Evolutionary conservation across 2,329 filamentous ascomycete genomes (phyloP).

Genomic region (Colletotrichum scovillei): DNA sequence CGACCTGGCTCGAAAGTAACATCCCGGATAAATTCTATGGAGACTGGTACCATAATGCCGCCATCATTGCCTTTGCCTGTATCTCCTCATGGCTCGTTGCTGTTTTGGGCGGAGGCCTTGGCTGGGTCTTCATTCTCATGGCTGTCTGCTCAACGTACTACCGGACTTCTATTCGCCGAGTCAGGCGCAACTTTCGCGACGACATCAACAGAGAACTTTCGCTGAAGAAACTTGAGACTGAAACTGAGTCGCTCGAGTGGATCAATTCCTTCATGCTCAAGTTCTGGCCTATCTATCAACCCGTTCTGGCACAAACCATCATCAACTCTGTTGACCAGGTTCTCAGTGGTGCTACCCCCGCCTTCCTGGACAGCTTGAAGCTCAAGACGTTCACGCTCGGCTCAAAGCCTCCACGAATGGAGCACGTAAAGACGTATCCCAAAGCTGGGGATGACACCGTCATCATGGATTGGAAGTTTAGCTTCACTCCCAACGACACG

Average conservation of each 20-base stretch:
- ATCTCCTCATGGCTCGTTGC: conserved; percentile 91
- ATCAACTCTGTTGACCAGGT: conserved; percentile 97
- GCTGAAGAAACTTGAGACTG: conserved; percentile 87
- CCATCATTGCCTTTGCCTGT: conserved; percentile 93
- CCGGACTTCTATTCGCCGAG: conserved; percentile 90
- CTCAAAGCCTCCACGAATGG: conserved; percentile 93
- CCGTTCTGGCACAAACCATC: conserved; percentile 90
- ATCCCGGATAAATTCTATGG: conserved; percentile 92
- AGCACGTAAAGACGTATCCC: conserved; percentile 98
- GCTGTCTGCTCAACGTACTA: conserved; percentile 94
- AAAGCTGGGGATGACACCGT: conserved; percentile 95
- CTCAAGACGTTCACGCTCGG: conserved; percentile 95
- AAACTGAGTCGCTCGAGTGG: conserved; percentile 95
- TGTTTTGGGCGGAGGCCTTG: conserved; percentile 88
- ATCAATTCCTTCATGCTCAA: conserved; percentile 99
- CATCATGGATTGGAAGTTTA: conserved; percentile 99
- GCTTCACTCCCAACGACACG: conserved; percentile 95
- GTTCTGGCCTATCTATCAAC: conserved; percentile 99
- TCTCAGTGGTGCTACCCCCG: conserved; percentile 88
- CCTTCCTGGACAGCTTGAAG: conserved; percentile 92
- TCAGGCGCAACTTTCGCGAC: conserved; percentile 95
- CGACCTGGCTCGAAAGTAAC: conserved; percentile 86
- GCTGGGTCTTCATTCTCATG: conserved; percentile 95
- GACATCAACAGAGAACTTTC: conserved; percentile 91
- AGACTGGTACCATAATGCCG: conserved; percentile 98